Evolutionary conservation across 768 basidiomycete genomes (phyloP), one percentile per base, ranked within the genome.

Genomic region (Daedaleopsis nitida): DNA sequence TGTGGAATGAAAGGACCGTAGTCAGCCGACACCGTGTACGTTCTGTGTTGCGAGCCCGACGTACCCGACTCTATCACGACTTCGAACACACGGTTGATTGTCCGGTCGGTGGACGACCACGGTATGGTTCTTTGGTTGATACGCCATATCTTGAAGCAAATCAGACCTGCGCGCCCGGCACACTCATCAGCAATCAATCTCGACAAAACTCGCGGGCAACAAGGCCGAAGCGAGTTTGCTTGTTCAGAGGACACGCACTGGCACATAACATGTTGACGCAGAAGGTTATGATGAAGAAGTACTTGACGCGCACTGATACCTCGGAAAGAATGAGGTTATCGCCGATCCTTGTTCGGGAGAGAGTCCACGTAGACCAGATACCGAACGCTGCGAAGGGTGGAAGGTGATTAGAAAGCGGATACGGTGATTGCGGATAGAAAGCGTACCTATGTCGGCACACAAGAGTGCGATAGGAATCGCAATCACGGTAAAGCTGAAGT

Each of bases 281-380:
- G 54, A 60, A 55, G 32, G 59, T 60, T 44, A 60, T 51, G 53
- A 55, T 35, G n/a, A 55, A 60, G 48, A 60, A 60, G 47, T 60
- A 55, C 38, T 37, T n/a, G n/a, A 55, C 45, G 59, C 59, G 59
- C 27, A 60, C 27, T 45, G 53, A 27, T 8, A 60, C 59, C 19
- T 48, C 54, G 2, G 59, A 53, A 13, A 60, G 53, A 24, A 60
- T 48, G 38, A 54, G 37, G 37, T 32, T 43, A 19, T 47, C 35
- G 2, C 48, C 49, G 27, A 48, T 17, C 19, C 21, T 17, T 19
- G 53, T 55, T 45, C 50, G 59, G 11, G 54, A 23, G 14, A 55
- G 48, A 6, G 59, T 55, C 59, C 59, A 60, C 5, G 39, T 24
- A 14, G 59, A 43, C 59, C 59, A 60, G 3, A 55, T 42, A 5